Evolutionary conservation across 306 rosid genomes (phyloP), one percentile per base, ranked within the genome.

Genomic region (Dalbergia oliveri): DNA sequence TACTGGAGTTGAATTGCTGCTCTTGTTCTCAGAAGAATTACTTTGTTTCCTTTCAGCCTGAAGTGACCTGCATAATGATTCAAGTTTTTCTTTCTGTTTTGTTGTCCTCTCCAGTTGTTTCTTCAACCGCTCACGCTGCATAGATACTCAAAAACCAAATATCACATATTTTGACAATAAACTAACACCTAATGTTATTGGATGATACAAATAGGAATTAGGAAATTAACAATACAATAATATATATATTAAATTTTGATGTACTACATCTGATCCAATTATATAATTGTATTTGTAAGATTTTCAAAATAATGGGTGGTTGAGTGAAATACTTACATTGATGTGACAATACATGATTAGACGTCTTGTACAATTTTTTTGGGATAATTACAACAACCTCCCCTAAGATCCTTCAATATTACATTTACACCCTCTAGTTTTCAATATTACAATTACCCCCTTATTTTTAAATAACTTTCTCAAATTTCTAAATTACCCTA

Each of bases 41-140:
- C 41, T 87, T 35, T 87, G 91, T 78, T 91, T 95, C 91, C 98
- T 90, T 79, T 95, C 99, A 61, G 97, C 99, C 84, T 89, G 97
- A 71, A 95, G 98, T 3, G 91, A 95, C 69, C 98, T 78, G 84
- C 99, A 95, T 83, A 95, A 67, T 0, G 98, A 93, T 80, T 93
- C 99, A 0, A 95, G 94, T 81, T 84, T 95, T 59, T 88, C 96
- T 74, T 95, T 95, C 89, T 95, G 97, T 34, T 91, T 93, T 87
- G 91, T 91, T 0, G 93, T 89, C 86, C 86, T 95, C 88, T 87
- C 93, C 81, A 95, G 83, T 57, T 88, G 97, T 78, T 93, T 94
- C 90, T 91, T 94, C 87, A 94, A 59, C 69, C 83, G 87, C 81
- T 88, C 97, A 9, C 94, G 96, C 99, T 92, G 96, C 73, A 49